Evolutionary conservation across 2,329 filamentous ascomycete genomes (phyloP).

Genomic region (Epichloe sylvatica): DNA sequence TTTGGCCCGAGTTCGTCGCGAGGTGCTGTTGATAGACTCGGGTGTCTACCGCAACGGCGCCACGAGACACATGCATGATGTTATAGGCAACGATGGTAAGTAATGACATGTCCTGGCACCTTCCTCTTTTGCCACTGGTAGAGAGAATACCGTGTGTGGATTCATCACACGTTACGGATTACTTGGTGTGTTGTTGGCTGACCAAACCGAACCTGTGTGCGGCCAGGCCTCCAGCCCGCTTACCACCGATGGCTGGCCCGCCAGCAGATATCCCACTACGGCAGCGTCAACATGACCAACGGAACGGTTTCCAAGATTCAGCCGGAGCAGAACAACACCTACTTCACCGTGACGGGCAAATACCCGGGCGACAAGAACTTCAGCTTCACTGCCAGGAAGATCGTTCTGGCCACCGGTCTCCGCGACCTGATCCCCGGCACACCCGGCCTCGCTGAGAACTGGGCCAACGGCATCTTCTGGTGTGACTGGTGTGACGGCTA

Average conservation of each 20-base stretch:
- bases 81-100: conserved; percentile 44
- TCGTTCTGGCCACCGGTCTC: conserved; percentile 45
- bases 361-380: conserved; percentile 10
- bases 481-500: conserved; percentile 52
- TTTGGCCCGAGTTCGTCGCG: conserved; percentile 43
- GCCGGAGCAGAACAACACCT: conserved; percentile 24
- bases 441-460: conserved; percentile 39
- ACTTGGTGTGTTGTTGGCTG: neutral
- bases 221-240: conserved; percentile 36
- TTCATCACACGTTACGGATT: neutral
- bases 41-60: conserved; percentile 42
- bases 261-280: conserved; percentile 36
- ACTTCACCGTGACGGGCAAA: conserved; percentile 28
- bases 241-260: conserved; percentile 42
- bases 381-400: conserved; percentile 33
- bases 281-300: conserved; percentile 35
- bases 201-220: too few relatives aligned
- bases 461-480: conserved; percentile 48
- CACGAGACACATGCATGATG: conserved; percentile 47
- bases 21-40: conserved; percentile 42
- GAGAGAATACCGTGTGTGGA: neutral
- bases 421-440: conserved; percentile 39
- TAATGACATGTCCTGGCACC: conserved; percentile 1
- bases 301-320: conserved; percentile 35
- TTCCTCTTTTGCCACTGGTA: neutral